phyloP scores from a whole-genome alignment of 2,329 filamentous ascomycete genomes.

The Zopfia rhizophila region DNA sequence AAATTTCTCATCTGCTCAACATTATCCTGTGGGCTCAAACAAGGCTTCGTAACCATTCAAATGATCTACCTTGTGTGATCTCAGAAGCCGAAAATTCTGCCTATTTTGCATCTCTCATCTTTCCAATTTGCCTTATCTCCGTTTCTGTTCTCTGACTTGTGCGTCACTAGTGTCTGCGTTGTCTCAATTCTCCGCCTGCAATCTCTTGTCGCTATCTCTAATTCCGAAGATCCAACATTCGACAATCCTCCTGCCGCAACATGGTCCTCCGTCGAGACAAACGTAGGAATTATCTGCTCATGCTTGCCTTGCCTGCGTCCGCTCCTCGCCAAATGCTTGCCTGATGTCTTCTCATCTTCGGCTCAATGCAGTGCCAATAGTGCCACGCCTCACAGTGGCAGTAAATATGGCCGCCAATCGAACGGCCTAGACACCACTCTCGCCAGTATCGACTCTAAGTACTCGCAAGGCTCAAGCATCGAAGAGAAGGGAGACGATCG shows the following conservation, averaged over 20 bases:
- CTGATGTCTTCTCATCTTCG: too few species aligned
- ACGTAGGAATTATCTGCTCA: constrained; percentile 22
- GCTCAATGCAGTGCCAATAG: too few species aligned
- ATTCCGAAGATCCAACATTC: constrained; percentile 9
- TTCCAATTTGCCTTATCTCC: neutral
- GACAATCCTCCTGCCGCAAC: constrained; percentile 14
- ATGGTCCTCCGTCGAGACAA: constrained; percentile 19
- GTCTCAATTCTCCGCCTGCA: constrained; percentile 22
- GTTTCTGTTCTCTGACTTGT: neutral
- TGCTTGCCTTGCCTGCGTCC: constrained; percentile 18
- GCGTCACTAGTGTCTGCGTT: constrained; percentile 31
- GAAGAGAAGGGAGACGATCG: too few species aligned
- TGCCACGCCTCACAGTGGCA: too few species aligned
- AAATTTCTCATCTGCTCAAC: too few species aligned
- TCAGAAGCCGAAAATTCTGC: too few species aligned
- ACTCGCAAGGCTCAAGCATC: too few species aligned
- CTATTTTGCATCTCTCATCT: neutral
- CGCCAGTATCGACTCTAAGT: too few species aligned
- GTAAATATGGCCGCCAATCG: too few species aligned
- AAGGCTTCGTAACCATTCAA: neutral
- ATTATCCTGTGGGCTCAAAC: neutral
- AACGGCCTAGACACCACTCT: too few species aligned
- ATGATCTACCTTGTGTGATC: too few species aligned
- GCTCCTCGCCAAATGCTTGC: too few species aligned
- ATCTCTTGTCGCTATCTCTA: constrained; percentile 15